Base-by-base conservation (phyloP, 2,329 filamentous ascomycete genomes). In the Thermomyces lanuginosus region DNA sequence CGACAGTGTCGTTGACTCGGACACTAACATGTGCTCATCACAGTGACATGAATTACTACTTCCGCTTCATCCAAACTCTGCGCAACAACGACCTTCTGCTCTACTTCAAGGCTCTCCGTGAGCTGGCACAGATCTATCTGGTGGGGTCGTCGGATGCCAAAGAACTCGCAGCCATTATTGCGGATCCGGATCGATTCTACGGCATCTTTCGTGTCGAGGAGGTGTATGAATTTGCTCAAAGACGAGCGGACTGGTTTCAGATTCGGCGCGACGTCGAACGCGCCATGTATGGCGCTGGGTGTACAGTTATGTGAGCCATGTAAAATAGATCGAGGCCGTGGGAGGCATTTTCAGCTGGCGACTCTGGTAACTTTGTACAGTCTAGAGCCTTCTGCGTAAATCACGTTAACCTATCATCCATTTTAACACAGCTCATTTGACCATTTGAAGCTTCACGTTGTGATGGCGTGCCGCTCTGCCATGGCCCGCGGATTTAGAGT, bases 211-310 rank as follows among this genome's bases (percentile, higher is more conserved):
- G 84, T 11, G 81, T 86, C 0, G 89, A 98, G 51, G 89, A 98
- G 59, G 89, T 95, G 3, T 92, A 92, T 44, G 86, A 95, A 60
- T 98, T 91, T 58, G 89, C 86, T 1, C 83, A 93, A 55, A 63
- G 89, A 39, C 64, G 89, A 40, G 84, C 84, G 26, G 89, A 98
- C 56, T 98, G 89, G 89, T 92, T 89, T 49, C 67, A 76, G 41
- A 81, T 98, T 7, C 78, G 77, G 58, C 72, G 69, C 37, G 72
- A 83, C 36, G 89, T 98, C 4, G 89, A 98, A 61, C 76, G 79
- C 55, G 83, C 83, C 35, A 93, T 98, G 83, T 95, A 93, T 56
- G 89, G 89, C 4, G 70, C 92, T 49, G 86, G 89, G 33, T 98
- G 89, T 53, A 51, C 49, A 23, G 46, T 91, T 22, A 95, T 93